phyloP scores from a whole-genome alignment of 768 basidiomycete species.

The Tricholoma terreum region DNA sequence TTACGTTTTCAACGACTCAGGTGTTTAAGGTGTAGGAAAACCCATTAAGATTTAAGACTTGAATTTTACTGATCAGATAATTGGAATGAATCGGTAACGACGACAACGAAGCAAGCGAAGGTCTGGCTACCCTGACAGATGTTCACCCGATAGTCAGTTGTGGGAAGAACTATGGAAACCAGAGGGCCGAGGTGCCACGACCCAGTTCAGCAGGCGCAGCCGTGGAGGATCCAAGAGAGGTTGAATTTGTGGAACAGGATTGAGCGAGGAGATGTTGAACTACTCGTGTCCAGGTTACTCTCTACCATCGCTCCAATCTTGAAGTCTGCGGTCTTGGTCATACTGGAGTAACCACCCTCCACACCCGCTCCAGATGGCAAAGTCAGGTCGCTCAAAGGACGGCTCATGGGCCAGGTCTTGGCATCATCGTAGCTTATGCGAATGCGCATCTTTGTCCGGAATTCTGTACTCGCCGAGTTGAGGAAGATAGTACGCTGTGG shows the following conservation, averaged over 20 bases:
- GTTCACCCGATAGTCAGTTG: too few relatives aligned
- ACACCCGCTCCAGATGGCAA: neutral
- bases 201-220: neutral
- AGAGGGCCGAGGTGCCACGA: too few relatives aligned
- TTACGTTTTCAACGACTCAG: too few relatives aligned
- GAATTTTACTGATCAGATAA: too few relatives aligned
- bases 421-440: constrained; percentile 2
- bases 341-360: constrained; percentile 1
- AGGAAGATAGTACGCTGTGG: neutral
- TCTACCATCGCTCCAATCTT: neutral
- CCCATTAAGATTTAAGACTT: too few relatives aligned
- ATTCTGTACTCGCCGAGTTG: neutral
- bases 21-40: too few relatives aligned
- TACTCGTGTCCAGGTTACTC: neutral
- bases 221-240: neutral
- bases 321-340: neutral
- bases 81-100: too few relatives aligned
- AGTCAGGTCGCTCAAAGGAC: neutral
- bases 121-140: too few relatives aligned
- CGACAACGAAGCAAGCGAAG: too few relatives aligned
- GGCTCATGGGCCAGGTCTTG: neutral
- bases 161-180: too few relatives aligned
- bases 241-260: neutral
- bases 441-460: neutral
- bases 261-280: neutral